Evolutionary conservation across 305 asterid species (phyloP).

Genomic region (Galium porrigens): DNA sequence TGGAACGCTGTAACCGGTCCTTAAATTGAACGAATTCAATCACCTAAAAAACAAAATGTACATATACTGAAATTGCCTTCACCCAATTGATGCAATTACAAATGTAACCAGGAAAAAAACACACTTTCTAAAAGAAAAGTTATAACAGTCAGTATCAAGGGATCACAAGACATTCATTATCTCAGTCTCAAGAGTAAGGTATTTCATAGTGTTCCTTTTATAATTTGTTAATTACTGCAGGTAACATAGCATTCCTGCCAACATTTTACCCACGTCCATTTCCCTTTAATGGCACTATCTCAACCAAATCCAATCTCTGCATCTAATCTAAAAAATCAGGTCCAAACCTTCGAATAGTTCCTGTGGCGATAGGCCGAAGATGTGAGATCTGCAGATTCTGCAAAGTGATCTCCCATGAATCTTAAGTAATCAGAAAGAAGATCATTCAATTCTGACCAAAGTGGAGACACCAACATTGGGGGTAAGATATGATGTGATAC

Average conservation of each 20-base stretch:
- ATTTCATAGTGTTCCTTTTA: not conserved
- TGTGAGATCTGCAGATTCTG: conserved; percentile 95
- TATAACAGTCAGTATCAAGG: not conserved
- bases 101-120: not conserved
- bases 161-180: not conserved
- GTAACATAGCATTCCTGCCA: not conserved
- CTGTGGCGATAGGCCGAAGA: conserved; percentile 92
- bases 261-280: not conserved
- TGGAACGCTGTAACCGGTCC: conserved; percentile 68
- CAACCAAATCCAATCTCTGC: conserved; percentile 7
- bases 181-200: conserved; percentile 1
- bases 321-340: conserved; percentile 13
- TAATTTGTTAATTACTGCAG: not conserved
- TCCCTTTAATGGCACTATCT: conserved; percentile 3
- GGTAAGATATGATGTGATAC: conserved; percentile 84
- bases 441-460: conserved; percentile 61
- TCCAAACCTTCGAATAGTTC: conserved; percentile 75
- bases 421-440: conserved; percentile 55
- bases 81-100: not conserved
- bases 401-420: conserved; percentile 88
- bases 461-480: conserved; percentile 76
- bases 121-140: not conserved
- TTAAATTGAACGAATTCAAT: conserved; percentile 91
- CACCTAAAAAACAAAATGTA: conserved; percentile 36
- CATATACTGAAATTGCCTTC: conserved; percentile 6